Evolutionary conservation across 1,139 yeast species (phyloP).

Genomic region (Yamadazyma siamensis): DNA sequence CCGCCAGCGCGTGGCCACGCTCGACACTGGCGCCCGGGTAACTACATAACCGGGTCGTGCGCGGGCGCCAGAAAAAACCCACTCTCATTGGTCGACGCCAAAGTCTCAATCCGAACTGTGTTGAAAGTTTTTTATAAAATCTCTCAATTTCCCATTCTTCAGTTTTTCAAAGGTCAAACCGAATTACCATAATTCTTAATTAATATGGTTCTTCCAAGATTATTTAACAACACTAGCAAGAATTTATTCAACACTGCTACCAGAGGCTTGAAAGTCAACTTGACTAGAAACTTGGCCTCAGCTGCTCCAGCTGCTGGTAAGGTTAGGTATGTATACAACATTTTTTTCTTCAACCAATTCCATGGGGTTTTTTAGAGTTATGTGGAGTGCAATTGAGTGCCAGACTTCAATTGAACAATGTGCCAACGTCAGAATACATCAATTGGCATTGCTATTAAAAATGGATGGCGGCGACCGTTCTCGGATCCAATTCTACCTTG

Average conservation of each 20-base stretch:
- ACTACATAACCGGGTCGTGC: slow-evolving; percentile 7
- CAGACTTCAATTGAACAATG: too few relatives aligned
- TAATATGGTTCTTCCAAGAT: slow-evolving; percentile 79
- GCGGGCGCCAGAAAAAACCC: slow-evolving; percentile 2
- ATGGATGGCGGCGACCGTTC: too few relatives aligned
- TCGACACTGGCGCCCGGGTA: too few relatives aligned
- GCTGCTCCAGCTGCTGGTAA: slow-evolving; percentile 84
- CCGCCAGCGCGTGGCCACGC: too few relatives aligned
- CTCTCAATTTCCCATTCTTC: slow-evolving; percentile 8
- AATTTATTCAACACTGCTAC: slow-evolving; percentile 88
- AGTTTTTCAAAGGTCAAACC: slow-evolving; percentile 13
- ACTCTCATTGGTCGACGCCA: slow-evolving; percentile 7
- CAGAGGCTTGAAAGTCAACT: slow-evolving; percentile 58
- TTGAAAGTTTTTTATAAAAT: slow-evolving; percentile 9
- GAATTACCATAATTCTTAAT: slow-evolving; percentile 15
- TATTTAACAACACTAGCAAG: slow-evolving; percentile 80
- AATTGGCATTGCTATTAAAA: too few relatives aligned
- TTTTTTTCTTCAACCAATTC: not conserved
- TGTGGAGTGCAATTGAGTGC: too few relatives aligned
- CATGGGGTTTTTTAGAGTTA: too few relatives aligned
- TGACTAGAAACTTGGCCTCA: slow-evolving; percentile 83
- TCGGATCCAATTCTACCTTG: too few relatives aligned
- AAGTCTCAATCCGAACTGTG: slow-evolving; percentile 9
- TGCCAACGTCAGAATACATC: too few relatives aligned
- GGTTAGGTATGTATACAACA: slow-evolving; percentile 68